These are phyloP conservation scores for Cutaneotrichosporon cavernicola DNA, from an alignment of 1,284 basidiomycete genomes.

Conservation along the genomic window DNA sequence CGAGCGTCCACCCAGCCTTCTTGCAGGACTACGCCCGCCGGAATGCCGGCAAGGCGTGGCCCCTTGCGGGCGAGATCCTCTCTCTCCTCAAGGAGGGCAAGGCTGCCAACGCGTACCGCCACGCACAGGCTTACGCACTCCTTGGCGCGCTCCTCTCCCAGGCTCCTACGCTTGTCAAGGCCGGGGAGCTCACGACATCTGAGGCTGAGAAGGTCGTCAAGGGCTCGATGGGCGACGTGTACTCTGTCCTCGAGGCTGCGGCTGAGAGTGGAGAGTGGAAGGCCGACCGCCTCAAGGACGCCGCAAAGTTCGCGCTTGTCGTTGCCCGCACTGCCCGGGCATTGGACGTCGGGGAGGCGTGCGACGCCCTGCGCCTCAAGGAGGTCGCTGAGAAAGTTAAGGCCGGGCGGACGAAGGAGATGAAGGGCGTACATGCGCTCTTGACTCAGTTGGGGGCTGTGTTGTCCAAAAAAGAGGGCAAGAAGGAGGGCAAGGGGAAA, in stretches of 20 bases:
- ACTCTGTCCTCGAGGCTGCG: slow-evolving; percentile 59
- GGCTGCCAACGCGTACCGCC: slow-evolving; percentile 65
- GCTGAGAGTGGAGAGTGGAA: slow-evolving; percentile 57
- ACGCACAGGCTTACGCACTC: slow-evolving; percentile 71
- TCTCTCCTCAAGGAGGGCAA: slow-evolving; percentile 54
- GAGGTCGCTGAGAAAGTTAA: slow-evolving; percentile 52
- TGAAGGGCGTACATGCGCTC: slow-evolving; percentile 56
- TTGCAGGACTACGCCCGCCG: slow-evolving; percentile 76
- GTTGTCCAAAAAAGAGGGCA: slow-evolving; percentile 31
- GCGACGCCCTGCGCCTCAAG: slow-evolving; percentile 11
- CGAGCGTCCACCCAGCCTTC: slow-evolving; percentile 70
- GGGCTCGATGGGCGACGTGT: slow-evolving; percentile 59
- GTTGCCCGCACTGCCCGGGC: slow-evolving; percentile 65
- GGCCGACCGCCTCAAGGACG: slow-evolving; percentile 71
- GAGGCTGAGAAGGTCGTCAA: slow-evolving; percentile 60
- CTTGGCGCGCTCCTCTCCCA: slow-evolving; percentile 67
- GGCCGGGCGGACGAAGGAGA: slow-evolving; percentile 57
- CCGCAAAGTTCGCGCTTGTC: slow-evolving; percentile 69
- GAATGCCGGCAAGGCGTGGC: slow-evolving; percentile 68
- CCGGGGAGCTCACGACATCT: slow-evolving; percentile 35
- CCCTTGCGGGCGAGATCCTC: slow-evolving; percentile 62
- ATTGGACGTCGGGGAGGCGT: slow-evolving; percentile 2
- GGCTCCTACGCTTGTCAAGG: slow-evolving; percentile 58
- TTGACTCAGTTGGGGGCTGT: slow-evolving; percentile 58
- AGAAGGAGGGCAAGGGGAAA: slow-evolving; percentile 20